Evolutionary conservation across 1,284 basidiomycete species (phyloP).

Genomic region (Cutaneotrichosporon dermatis): DNA sequence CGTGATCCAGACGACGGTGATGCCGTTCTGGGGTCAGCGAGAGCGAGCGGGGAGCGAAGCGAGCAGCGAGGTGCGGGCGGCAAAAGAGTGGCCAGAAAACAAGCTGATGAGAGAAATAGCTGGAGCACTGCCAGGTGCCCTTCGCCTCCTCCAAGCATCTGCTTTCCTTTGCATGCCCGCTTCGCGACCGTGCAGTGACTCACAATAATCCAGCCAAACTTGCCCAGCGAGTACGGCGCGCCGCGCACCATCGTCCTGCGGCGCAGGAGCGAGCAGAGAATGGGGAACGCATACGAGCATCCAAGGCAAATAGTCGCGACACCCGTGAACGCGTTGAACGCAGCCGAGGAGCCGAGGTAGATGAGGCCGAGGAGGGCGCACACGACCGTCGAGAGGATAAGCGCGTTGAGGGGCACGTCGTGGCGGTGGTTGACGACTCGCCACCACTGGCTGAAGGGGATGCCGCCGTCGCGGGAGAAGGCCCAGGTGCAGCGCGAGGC

Average conservation of each 20-base stretch:
- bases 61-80: too few relatives aligned
- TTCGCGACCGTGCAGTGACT: neutral
- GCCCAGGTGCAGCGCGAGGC: slow-evolving; percentile 22
- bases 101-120: too few relatives aligned
- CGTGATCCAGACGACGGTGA: slow-evolving; percentile 17
- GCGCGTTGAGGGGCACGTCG: slow-evolving; percentile 48
- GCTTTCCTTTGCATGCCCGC: too few relatives aligned
- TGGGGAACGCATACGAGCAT: slow-evolving; percentile 46
- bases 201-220: slow-evolving; percentile 38
- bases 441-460: slow-evolving; percentile 45
- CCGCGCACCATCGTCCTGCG: slow-evolving; percentile 38
- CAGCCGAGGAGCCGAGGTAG: slow-evolving; percentile 44
- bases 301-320: slow-evolving; percentile 44
- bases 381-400: slow-evolving; percentile 46
- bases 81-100: too few relatives aligned
- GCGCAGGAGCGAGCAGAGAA: slow-evolving; percentile 44
- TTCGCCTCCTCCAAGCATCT: too few relatives aligned
- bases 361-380: slow-evolving; percentile 48
- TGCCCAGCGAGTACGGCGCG: slow-evolving; percentile 42
- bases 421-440: slow-evolving; percentile 39
- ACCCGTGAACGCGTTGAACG: slow-evolving; percentile 46
- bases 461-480: slow-evolving; percentile 51
- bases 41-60: too few relatives aligned
- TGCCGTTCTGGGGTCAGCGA: slow-evolving; percentile 36
- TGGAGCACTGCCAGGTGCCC: too few relatives aligned